Conservation (phyloP, 257 asterid species). For the Jasminum sambac region DNA sequence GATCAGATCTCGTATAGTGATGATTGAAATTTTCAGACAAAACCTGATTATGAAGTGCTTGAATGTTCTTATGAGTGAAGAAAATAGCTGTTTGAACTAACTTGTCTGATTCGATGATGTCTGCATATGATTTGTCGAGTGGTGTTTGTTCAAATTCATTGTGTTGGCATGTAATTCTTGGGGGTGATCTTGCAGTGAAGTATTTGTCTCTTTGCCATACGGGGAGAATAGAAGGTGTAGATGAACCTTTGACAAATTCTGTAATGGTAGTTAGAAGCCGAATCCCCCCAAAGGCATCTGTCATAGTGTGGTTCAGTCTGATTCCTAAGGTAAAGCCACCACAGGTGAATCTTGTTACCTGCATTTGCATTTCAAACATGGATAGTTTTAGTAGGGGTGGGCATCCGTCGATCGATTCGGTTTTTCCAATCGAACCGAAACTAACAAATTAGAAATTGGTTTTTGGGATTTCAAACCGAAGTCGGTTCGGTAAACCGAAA, state of each 20-base stretch:
- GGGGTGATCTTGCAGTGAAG: slow-evolving; percentile 18
- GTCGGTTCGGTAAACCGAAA: too few relatives aligned
- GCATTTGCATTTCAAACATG: background rate
- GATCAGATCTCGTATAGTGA: slow-evolving; percentile 27
- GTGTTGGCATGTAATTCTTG: slow-evolving; percentile 23
- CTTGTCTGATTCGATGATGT: background rate
- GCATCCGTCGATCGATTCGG: too few relatives aligned
- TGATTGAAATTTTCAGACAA: background rate
- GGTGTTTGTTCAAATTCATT: slow-evolving; percentile 16
- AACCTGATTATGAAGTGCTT: background rate
- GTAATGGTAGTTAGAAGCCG: slow-evolving; percentile 19
- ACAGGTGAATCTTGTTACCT: slow-evolving; percentile 30
- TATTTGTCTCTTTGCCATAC: slow-evolving; percentile 31
- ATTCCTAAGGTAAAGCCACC: slow-evolving; percentile 32
- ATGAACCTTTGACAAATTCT: slow-evolving; percentile 21
- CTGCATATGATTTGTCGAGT: background rate
- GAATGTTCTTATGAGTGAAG: slow-evolving; percentile 17
- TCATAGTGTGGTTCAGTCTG: slow-evolving; percentile 27
- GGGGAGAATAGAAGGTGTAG: slow-evolving; percentile 20
- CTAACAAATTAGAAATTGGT: too few relatives aligned
- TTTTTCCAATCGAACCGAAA: too few relatives aligned
- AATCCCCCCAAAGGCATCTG: slow-evolving; percentile 21
- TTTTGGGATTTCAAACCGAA: too few relatives aligned
- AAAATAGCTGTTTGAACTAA: slow-evolving; percentile 14
- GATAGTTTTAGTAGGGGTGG: too few relatives aligned